These are phyloP conservation scores for Metschnikowia rubicola DNA, from an alignment of 805 yeast genomes.

Conservation along the genomic window DNA sequence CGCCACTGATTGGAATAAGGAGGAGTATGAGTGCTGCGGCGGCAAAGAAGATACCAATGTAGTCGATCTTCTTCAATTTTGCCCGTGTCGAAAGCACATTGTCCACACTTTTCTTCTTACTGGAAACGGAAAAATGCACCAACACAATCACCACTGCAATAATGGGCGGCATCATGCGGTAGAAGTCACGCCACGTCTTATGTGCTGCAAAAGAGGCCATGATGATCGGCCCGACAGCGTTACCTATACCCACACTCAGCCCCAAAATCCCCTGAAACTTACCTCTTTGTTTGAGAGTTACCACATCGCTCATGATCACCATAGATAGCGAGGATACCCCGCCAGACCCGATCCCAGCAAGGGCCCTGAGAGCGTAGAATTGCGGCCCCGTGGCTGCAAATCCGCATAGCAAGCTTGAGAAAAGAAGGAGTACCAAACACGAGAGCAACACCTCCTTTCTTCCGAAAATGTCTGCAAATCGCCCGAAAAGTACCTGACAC, in stretches of 20 bases:
- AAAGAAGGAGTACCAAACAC: slow-evolving; percentile 43
- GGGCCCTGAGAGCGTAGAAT: slow-evolving; percentile 48
- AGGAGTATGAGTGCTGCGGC: slow-evolving; percentile 48
- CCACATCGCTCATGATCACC: slow-evolving; percentile 54
- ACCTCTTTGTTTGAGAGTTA: slow-evolving; percentile 51
- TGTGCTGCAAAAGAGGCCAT: slow-evolving; percentile 48
- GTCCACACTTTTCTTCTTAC: slow-evolving; percentile 22
- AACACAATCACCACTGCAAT: slow-evolving; percentile 29
- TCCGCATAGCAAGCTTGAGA: slow-evolving; percentile 45
- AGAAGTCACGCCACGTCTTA: slow-evolving; percentile 53
- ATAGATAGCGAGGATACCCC: slow-evolving; percentile 50
- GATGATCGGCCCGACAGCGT: slow-evolving; percentile 53
- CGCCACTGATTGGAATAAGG: slow-evolving; percentile 57
- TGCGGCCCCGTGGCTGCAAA: slow-evolving; percentile 42
- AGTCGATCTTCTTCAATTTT: slow-evolving; percentile 48
- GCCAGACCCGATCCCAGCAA: slow-evolving; percentile 60
- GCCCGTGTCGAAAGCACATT: slow-evolving; percentile 28
- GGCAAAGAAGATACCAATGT: slow-evolving; percentile 47
- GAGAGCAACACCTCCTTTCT: slow-evolving; percentile 43
- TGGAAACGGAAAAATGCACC: slow-evolving; percentile 36
- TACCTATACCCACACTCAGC: slow-evolving; percentile 48
- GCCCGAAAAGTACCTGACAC: slow-evolving; percentile 72
- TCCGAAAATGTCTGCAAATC: slow-evolving; percentile 63
- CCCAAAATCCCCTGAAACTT: slow-evolving; percentile 55
- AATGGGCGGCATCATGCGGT: slow-evolving; percentile 45